Conservation (phyloP, 2,329 filamentous ascomycete genomes). For the Microsporum canis region DNA sequence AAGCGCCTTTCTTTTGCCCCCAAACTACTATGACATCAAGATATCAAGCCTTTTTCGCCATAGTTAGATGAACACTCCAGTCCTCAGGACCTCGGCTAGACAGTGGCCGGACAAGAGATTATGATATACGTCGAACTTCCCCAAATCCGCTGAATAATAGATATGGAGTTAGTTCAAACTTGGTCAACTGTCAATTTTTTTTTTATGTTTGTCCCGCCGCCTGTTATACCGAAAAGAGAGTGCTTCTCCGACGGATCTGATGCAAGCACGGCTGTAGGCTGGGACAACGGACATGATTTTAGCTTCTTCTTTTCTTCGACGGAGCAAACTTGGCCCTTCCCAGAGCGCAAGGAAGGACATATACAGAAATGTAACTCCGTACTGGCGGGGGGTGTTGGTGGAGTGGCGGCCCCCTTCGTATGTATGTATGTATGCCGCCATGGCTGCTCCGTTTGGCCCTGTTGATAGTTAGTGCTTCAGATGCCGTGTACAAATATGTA, state of each 20-base stretch:
- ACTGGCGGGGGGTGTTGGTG: background rate
- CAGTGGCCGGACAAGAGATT: background rate
- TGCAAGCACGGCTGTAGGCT: constrained; percentile 2
- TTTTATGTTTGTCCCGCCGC: background rate
- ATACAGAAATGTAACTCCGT: background rate
- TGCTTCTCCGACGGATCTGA: constrained; percentile 4
- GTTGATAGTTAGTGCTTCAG: background rate
- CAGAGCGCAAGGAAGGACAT: background rate
- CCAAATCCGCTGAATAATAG: background rate
- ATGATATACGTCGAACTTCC: no score
- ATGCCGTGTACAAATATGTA: background rate
- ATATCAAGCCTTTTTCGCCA: background rate
- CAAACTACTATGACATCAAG: background rate
- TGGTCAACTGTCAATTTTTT: background rate
- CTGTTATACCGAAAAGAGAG: constrained; percentile 5
- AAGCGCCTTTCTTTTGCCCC: background rate
- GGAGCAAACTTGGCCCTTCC: background rate
- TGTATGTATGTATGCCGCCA: background rate
- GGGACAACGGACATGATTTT: constrained; percentile 1
- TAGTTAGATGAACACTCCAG: background rate
- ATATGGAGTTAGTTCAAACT: background rate
- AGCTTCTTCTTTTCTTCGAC: background rate
- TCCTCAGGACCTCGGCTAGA: background rate
- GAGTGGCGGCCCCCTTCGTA: background rate
- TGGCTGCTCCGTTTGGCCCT: background rate